Evolutionary conservation across 352 stramenopile species (phyloP).

Genomic region (Phytopythium aichiense): DNA sequence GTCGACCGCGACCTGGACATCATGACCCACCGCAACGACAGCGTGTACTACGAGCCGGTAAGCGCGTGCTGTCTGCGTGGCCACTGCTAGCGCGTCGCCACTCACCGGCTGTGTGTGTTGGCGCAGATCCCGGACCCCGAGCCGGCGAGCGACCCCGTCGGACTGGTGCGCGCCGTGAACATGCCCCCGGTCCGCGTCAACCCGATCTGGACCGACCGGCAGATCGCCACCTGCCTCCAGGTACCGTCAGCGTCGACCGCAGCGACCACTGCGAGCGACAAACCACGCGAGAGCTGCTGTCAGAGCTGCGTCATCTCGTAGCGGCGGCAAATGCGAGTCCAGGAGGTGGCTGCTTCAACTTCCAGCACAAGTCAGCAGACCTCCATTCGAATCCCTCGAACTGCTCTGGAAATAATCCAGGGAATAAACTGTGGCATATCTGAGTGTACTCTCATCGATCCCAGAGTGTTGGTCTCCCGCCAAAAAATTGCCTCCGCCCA

Average conservation of each 20-base stretch:
- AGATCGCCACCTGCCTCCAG: slow-evolving; percentile 50
- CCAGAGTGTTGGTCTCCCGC: background rate
- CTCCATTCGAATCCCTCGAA: too few relatives aligned
- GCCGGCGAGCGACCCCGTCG: slow-evolving; percentile 28
- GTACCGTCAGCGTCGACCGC: slow-evolving; percentile 9
- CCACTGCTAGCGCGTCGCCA: background rate
- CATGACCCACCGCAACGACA: slow-evolving; percentile 62
- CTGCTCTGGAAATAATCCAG: too few relatives aligned
- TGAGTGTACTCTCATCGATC: background rate
- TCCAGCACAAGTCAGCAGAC: too few relatives aligned
- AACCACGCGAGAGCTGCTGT: slow-evolving; percentile 29
- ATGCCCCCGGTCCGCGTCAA: slow-evolving; percentile 29
- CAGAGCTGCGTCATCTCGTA: slow-evolving; percentile 39
- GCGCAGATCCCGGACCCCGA: slow-evolving; percentile 46
- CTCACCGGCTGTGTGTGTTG: background rate
- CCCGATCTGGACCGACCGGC: slow-evolving; percentile 41
- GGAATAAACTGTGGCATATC: background rate
- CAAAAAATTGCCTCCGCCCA: background rate
- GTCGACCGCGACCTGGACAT: slow-evolving; percentile 67
- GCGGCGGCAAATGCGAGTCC: background rate
- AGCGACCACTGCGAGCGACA: slow-evolving; percentile 2
- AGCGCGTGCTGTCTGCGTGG: background rate
- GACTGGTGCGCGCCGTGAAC: slow-evolving; percentile 42
- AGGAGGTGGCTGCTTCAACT: background rate
- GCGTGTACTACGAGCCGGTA: slow-evolving; percentile 67